Evolutionary conservation across 1,284 basidiomycete species (phyloP), one percentile per base, ranked within the genome.

Genomic region (Moesziomyces globuligerus): DNA sequence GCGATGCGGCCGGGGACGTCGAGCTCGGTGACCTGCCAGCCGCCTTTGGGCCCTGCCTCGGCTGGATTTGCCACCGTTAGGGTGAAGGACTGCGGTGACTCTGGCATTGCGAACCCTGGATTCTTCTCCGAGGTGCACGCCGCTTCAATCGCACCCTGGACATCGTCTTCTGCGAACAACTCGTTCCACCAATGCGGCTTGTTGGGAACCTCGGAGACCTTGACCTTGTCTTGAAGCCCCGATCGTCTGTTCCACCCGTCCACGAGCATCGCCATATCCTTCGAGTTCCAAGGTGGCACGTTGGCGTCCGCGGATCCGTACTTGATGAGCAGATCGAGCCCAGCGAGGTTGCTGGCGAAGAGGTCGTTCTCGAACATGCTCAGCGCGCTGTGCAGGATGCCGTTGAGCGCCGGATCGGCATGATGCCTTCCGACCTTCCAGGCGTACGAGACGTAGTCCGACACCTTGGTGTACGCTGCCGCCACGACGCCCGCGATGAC

Each of bases 311-410:
- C 83, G 1, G 88, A 89, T 10, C 87, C 93, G 72, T 94, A 90
- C 44, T 94, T 86, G 5, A 89, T 90, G 13, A 93, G 84, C 3
- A 92, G 84, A 0, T 90, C 89, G 0, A 86, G 62, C 7, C 78
- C 88, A 1, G 87, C 88, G 23, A 91, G 78, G 72, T 94, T 95
- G 6, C 89, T 88, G 9, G 92, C 76, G 83, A 92, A 90, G 8
- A 94, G 81, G 74, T 94, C 92, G 78, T 95, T 93, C 81, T 94
- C 90, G 76, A 93, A 93, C 9, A 90, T 87, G 0, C 89, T 89
- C 29, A 93, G 84, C 0, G 90, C 87, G 0, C 88, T 86, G 52
- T 89, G 87, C 3, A 95, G 85, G 28, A 94, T 86, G 2, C 88
- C 87, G 32, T 88, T 86, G 29, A 92, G 83, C 0, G 85, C 80